phyloP scores from a whole-genome alignment of 306 rosid genomes.

The Crotalaria pallida region DNA sequence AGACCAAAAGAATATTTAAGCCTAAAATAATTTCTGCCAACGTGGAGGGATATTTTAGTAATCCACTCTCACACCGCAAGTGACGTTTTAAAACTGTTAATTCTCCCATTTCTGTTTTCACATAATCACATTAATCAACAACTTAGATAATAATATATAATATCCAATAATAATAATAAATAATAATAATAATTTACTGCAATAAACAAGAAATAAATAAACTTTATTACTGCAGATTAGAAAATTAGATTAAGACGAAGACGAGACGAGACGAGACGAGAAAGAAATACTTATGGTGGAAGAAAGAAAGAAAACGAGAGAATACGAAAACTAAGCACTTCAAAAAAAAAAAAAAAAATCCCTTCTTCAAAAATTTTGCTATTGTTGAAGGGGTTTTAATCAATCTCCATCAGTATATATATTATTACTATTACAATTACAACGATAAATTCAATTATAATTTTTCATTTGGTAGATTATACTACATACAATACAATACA shows the following conservation, averaged over 20 bases:
- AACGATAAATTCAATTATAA: not conserved
- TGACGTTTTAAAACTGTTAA: slow-evolving; percentile 16
- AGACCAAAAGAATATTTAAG: too few relatives aligned
- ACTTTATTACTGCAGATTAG: too few relatives aligned
- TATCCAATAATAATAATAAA: too few relatives aligned
- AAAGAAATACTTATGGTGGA: slow-evolving; percentile 15
- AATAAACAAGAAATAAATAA: not conserved
- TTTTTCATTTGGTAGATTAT: slow-evolving; percentile 14
- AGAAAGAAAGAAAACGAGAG: not conserved
- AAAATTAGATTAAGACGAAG: too few relatives aligned
- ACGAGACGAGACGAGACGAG: too few relatives aligned
- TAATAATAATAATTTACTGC: not conserved
- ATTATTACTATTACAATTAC: too few relatives aligned
- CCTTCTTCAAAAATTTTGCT: slow-evolving; percentile 26
- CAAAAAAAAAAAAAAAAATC: too few relatives aligned
- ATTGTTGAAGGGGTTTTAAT: slow-evolving; percentile 42
- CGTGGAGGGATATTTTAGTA: slow-evolving; percentile 21
- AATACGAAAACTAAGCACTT: slow-evolving; percentile 29
- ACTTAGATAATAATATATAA: too few relatives aligned
- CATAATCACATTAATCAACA: not conserved
- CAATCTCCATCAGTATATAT: not conserved
- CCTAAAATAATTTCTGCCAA: slow-evolving; percentile 13
- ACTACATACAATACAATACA: too few relatives aligned
- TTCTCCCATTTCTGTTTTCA: slow-evolving; percentile 17
- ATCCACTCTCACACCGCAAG: not conserved